Conservation (phyloP, 176 grass and related monocot species). For the Poa pratensis region DNA sequence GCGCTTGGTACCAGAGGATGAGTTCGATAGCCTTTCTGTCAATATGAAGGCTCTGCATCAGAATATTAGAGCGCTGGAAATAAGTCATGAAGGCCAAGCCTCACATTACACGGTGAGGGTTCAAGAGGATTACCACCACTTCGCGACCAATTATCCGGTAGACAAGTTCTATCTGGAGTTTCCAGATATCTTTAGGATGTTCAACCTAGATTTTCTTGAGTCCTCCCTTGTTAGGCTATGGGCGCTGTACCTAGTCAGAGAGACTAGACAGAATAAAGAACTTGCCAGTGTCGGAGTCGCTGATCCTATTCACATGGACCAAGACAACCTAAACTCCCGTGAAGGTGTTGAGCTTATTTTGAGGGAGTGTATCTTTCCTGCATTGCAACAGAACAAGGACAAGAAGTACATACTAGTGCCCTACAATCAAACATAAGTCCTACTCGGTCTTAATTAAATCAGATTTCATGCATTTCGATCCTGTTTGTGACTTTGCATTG, state of each 20-base stretch:
- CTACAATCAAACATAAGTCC: not conserved
- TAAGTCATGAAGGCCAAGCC: not conserved
- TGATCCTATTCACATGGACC: not conserved
- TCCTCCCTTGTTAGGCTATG: no score
- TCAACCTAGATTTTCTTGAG: no score
- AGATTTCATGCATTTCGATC: no score
- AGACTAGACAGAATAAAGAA: no score
- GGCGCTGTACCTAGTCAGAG: no score
- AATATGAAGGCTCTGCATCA: not conserved
- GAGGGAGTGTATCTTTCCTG: not conserved
- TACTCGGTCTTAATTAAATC: not conserved
- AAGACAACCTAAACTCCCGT: not conserved
- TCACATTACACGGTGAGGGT: not conserved
- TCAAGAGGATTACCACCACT: not conserved
- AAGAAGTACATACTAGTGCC: not conserved
- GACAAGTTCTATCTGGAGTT: not conserved
- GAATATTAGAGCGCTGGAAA: not conserved
- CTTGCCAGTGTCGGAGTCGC: not conserved
- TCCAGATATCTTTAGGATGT: no score
- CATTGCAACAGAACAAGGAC: not conserved
- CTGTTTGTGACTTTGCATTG: no score
- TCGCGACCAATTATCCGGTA: not conserved
- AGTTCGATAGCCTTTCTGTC: not conserved
- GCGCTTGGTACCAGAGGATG: not conserved
- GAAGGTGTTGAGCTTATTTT: not conserved